Evolutionary conservation across 306 rosid genomes (phyloP).

Genomic region (Myrica gale): DNA sequence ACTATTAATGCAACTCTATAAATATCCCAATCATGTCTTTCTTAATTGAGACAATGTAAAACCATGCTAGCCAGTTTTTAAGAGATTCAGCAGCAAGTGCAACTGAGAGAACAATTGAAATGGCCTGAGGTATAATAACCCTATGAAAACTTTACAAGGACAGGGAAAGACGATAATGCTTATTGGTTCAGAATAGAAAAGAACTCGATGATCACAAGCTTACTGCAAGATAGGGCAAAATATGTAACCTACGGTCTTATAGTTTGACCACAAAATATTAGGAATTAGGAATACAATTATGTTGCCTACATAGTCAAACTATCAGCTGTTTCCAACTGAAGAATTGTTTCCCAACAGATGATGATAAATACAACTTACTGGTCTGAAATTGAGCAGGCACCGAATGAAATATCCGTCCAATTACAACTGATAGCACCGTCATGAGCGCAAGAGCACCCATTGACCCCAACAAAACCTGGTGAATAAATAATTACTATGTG

Average conservation of each 20-base stretch:
- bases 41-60: neutral
- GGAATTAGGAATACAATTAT: constrained; percentile 1
- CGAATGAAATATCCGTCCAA: constrained; percentile 81
- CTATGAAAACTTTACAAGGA: neutral
- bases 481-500: constrained; percentile 26
- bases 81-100: neutral
- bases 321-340: constrained; percentile 10
- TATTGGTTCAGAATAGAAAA: neutral
- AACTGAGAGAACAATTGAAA: neutral
- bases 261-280: no score
- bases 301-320: neutral
- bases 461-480: constrained; percentile 88
- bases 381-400: constrained; percentile 99
- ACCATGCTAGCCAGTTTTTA: neutral
- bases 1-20: neutral
- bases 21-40: neutral
- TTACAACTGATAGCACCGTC: constrained; percentile 80
- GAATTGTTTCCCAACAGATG: constrained; percentile 25
- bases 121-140: neutral
- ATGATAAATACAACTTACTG: constrained; percentile 56
- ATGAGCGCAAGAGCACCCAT: constrained; percentile 88
- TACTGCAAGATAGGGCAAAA: neutral
- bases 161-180: constrained; percentile 15
- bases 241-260: neutral
- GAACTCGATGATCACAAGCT: neutral